Base-by-base conservation (phyloP, 148 eudicot genomes). In the Salicornia ramosissima region DNA sequence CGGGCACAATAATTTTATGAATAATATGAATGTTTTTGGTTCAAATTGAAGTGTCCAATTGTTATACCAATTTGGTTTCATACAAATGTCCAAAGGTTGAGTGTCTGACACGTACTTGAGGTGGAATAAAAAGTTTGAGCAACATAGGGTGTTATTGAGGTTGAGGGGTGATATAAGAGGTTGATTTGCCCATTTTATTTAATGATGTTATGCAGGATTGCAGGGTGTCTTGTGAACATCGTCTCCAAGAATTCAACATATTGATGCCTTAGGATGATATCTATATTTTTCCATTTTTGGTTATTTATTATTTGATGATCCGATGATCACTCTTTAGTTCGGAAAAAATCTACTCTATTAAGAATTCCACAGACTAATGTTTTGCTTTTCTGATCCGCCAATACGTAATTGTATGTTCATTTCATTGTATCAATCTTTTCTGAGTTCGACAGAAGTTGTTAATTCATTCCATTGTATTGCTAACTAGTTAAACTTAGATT, bases 171-270 rank as follows among this genome's bases (percentile, higher is more conserved):
- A 28, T 56, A n/a, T 56, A 29, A 29, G 36, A 28, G 34, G 61
- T 63, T 63, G 66, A 34, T 10, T n/a, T 42, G 31, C 19, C 4
- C 22, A 43, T 65, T 39, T 65, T 33, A 9, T 46, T 65, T 65
- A 28, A 39, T 47, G 39, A 10, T 21, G 21, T 24, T 26, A 65
- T 26, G 39, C 22, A 46, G 46, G 25, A 26, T 45, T 26, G 39
- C 22, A 46, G 46, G 25, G 16, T 45, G 29, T 45, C 12, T 46
- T 18, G 2, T 65, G 26, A 47, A 2, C 69, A 46, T 65, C 21
- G 15, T n/a, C n/a, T n/a, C n/a, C n/a, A n/a, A 34, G 46, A 61
- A 21, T 36, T 3, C 47, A n/a, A 39, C 1, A 19, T 33, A 45
- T 11, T 61, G 45, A 36, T n/a, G 4, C 26, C 47, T 2, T 1